phyloP scores from a whole-genome alignment of 768 basidiomycete species.

The Paxillus ammoniavirescens region DNA sequence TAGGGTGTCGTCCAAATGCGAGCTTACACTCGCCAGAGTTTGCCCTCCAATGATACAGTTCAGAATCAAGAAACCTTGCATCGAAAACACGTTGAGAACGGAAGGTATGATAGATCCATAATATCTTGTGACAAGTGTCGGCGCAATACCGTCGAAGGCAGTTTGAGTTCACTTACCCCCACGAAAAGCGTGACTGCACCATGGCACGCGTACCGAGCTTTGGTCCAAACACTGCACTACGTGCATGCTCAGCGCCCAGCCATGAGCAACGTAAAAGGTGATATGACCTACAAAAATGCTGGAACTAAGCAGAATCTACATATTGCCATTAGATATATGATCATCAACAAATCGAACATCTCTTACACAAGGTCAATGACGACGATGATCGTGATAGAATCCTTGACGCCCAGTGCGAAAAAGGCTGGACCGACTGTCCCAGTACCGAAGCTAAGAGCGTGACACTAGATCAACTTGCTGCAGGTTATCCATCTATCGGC shows the following conservation, averaged over 20 bases:
- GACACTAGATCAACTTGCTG: not conserved
- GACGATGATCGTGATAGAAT: conserved; percentile 40
- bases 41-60: conserved; percentile 65
- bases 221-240: conserved; percentile 51
- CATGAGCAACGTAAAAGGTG: not conserved
- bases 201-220: conserved; percentile 57
- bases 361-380: conserved; percentile 46
- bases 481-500: not conserved
- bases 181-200: conserved; percentile 54
- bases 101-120: conserved; percentile 41
- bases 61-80: conserved; percentile 56
- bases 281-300: conserved; percentile 35
- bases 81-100: conserved; percentile 46
- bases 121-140: conserved; percentile 29
- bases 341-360: not conserved
- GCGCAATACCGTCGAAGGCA: conserved; percentile 6
- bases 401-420: conserved; percentile 44
- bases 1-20: conserved; percentile 27
- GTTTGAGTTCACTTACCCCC: conserved; percentile 37
- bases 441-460: conserved; percentile 39
- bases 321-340: conserved; percentile 3
- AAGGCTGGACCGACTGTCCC: conserved; percentile 51
- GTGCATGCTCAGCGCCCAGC: conserved; percentile 1
- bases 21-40: conserved; percentile 48
- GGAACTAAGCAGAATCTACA: conserved; percentile 34